Evolutionary conservation across 176 grass and related monocot species (phyloP).

Genomic region (Tuctoria greenei): DNA sequence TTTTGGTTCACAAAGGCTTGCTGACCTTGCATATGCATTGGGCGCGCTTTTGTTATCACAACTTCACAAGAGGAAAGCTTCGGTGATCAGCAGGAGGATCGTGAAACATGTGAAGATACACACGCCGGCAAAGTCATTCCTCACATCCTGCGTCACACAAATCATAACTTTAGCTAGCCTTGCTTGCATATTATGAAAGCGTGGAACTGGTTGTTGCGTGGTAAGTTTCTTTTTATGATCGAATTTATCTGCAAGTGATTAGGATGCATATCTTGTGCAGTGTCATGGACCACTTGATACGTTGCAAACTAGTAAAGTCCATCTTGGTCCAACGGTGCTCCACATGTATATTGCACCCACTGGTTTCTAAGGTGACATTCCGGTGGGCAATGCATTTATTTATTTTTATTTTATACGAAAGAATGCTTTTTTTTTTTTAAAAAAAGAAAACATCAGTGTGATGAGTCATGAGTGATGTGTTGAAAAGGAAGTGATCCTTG

Average conservation of each 20-base stretch:
- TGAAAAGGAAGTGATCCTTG: too few relatives aligned
- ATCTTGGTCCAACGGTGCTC: conserved; percentile 42
- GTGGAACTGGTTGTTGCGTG: too few relatives aligned
- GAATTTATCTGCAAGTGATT: not conserved
- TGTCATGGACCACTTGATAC: conserved; percentile 24
- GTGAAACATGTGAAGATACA: conserved; percentile 46
- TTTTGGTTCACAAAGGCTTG: conserved; percentile 47
- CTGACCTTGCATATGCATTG: conserved; percentile 10
- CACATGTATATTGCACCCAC: conserved; percentile 40
- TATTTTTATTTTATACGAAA: too few relatives aligned
- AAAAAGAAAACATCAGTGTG: not conserved
- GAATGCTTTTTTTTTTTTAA: too few relatives aligned
- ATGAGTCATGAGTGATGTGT: too few relatives aligned
- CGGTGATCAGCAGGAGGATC: conserved; percentile 60
- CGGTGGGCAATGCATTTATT: conserved; percentile 22
- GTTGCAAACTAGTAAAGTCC: not conserved
- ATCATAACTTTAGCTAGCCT: not conserved
- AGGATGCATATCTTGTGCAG: too few relatives aligned
- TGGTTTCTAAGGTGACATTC: conserved; percentile 1
- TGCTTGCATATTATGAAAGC: too few relatives aligned
- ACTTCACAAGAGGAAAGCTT: conserved; percentile 61
- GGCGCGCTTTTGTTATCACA: conserved; percentile 38
- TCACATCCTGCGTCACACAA: conserved; percentile 55
- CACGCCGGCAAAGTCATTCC: conserved; percentile 37
- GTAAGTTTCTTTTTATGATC: too few relatives aligned